phyloP scores from a whole-genome alignment of 805 yeast genomes.

The Zygosaccharomyces kombuchaensis region DNA sequence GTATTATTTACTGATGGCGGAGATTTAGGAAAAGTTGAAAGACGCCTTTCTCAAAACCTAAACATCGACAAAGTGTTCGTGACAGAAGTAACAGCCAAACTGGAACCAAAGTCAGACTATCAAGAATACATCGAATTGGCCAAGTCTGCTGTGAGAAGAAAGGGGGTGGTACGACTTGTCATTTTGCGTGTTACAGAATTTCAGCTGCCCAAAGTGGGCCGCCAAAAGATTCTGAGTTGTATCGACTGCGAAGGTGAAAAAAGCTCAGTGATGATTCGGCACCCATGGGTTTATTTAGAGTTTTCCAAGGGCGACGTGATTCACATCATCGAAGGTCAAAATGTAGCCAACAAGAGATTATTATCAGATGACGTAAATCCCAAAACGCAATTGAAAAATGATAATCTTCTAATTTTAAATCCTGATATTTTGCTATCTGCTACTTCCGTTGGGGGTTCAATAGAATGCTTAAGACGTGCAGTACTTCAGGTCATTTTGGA shows the following conservation, averaged over 20 bases:
- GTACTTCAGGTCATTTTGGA: slow-evolving; percentile 53
- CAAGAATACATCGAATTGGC: slow-evolving; percentile 29
- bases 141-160: slow-evolving; percentile 42
- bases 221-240: slow-evolving; percentile 55
- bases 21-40: slow-evolving; percentile 9
- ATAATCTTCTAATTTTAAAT: slow-evolving; percentile 67
- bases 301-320: slow-evolving; percentile 51
- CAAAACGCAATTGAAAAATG: slow-evolving; percentile 32
- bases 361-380: slow-evolving; percentile 32
- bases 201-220: slow-evolving; percentile 23
- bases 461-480: slow-evolving; percentile 68
- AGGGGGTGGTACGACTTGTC: slow-evolving; percentile 39
- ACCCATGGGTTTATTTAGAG: slow-evolving; percentile 53
- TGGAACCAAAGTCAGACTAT: neutral
- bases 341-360: slow-evolving; percentile 24
- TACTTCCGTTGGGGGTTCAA: slow-evolving; percentile 72
- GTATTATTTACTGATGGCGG: neutral
- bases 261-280: slow-evolving; percentile 51
- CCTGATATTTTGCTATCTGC: slow-evolving; percentile 84
- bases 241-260: slow-evolving; percentile 34
- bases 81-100: neutral
- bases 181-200: slow-evolving; percentile 18
- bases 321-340: slow-evolving; percentile 50
- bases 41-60: slow-evolving; percentile 14
- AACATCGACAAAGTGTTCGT: slow-evolving; percentile 1